Evolutionary conservation across 2,329 filamentous ascomycete genomes (phyloP).

Genomic region (Epichloe scottii): DNA sequence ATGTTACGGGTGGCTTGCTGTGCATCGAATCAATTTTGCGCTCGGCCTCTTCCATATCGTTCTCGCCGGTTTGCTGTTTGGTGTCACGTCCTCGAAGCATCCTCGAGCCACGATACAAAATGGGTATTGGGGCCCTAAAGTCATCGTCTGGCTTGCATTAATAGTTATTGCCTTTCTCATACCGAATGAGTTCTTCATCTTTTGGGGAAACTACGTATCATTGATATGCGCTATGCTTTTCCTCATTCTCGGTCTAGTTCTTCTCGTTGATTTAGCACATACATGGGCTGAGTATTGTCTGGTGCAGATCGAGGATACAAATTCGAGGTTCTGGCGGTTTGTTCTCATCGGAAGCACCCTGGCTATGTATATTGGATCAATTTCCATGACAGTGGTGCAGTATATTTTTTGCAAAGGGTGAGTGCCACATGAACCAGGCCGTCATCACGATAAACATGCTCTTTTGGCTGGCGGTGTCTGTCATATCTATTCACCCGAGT

Average conservation of each 20-base stretch:
- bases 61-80: slow-evolving; percentile 71
- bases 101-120: slow-evolving; percentile 84
- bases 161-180: slow-evolving; percentile 92
- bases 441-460: slow-evolving; percentile 91
- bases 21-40: slow-evolving; percentile 95
- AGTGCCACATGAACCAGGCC: slow-evolving; percentile 91
- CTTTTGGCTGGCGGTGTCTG: slow-evolving; percentile 66
- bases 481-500: slow-evolving; percentile 76
- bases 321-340: slow-evolving; percentile 73
- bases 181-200: slow-evolving; percentile 84
- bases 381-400: slow-evolving; percentile 93
- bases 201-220: slow-evolving; percentile 91
- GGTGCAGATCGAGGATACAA: slow-evolving; percentile 79
- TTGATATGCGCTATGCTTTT: slow-evolving; percentile 85
- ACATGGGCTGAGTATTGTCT: slow-evolving; percentile 96
- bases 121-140: slow-evolving; percentile 97
- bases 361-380: slow-evolving; percentile 80
- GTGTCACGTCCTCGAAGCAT: slow-evolving; percentile 77
- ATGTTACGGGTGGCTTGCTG: slow-evolving; percentile 91
- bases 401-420: slow-evolving; percentile 81
- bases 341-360: slow-evolving; percentile 85
- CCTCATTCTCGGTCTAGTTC: slow-evolving; percentile 78
- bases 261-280: slow-evolving; percentile 89
- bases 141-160: slow-evolving; percentile 76
- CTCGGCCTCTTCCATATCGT: slow-evolving; percentile 88